Base-by-base conservation (phyloP, 2,329 filamentous ascomycete genomes). In the Dactylellina leptospora region DNA sequence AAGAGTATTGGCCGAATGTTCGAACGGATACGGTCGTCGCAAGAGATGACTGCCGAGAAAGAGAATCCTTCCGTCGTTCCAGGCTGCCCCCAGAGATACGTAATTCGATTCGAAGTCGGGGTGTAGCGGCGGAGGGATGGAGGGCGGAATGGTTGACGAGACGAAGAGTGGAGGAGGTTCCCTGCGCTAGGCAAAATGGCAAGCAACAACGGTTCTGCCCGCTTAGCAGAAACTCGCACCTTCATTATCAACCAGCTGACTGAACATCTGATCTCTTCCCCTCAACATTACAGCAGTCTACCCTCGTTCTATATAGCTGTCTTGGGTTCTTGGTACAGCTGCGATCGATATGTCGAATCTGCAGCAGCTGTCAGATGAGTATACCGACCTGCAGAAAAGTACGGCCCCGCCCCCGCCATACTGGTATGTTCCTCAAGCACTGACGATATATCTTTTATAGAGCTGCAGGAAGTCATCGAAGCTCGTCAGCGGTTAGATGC, bases 401-500 rank as follows among this genome's bases (percentile, higher is more conserved):
- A 20, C n/a, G 30, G 3, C 50, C 68, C 50, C 27, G 18, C 30
- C 22, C 20, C 28, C 50, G 48, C 44, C n/a, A 55, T 25, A 40
- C 4, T 13, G 6, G n/a, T 16, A 28, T 23, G 11, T 28, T 20
- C 30, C 13, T 6, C 8, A 20, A 27, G 10, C 30, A 22, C 50
- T 40, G n/a, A 50, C 18, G 8, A 54, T 11, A 60, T 20, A 48
- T 50, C 6, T 55, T 33, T 51, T 16, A 5, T 76, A 96, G 95
- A 97, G 76, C 85, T 97, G 61, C 90, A 92, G 80, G 85, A 84
- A 44, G 83, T 87, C 16, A 87, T 97, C 23, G 84, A 88, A 45
- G 90, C 92, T 8, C 87, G 93, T 74, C 93, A 99, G 82, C 96
- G 90, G 81, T 87, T 99, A 4, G 93, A 97, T 79, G 90, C 92